Base-by-base conservation (phyloP, 1,139 yeast species). In the Kluyveromyces sp. region DNA sequence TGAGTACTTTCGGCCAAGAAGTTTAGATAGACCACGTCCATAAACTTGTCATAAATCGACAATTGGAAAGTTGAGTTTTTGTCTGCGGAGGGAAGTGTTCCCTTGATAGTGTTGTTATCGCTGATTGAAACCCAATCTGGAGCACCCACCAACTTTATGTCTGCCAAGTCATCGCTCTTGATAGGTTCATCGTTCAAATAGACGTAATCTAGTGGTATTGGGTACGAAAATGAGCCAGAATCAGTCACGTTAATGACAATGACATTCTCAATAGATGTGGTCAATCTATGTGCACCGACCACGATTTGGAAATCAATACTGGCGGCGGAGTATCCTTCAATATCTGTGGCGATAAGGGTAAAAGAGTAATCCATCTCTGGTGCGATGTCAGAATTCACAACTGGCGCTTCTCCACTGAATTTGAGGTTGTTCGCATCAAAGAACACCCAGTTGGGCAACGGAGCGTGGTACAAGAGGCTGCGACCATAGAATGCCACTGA, bases 401-500 rank as follows among this genome's bases (percentile, higher is more conserved):
- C 69, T 3, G 99, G 99, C 0, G 95, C 92, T 1, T 81, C 80
- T 33, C 99, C 99, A 33, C 78, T 71, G 61, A 88, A 89, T n/a
- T 83, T 73, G 49, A 85, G 65, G 43, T 68, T 70, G 34, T 70
- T 67, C 8, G 80, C 61, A 57, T 85, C 78, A 58, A 89, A 92
- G 45, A 66, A 63, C 43, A 88, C 68, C 98, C 98, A 92, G 56
- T 77, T 81, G 20, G 99, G 98, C 43, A 92, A 71, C 1, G 98
- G 94, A 1, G 95, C 75, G 58, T 92, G 77, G 59, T 86, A 86
- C 33, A 50, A 53, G 17, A 72, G 68, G 16, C 92, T 78, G 50
- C 85, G 75, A n/a, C 96, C 96, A 57, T 85, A 84, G 65, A 83
- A 87, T n/a, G 82, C 80, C 18, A 74, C 66, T 29, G 82, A 75